Conservation (phyloP, 164 flowering plant genomes). For the Tetracentron sinense region DNA sequence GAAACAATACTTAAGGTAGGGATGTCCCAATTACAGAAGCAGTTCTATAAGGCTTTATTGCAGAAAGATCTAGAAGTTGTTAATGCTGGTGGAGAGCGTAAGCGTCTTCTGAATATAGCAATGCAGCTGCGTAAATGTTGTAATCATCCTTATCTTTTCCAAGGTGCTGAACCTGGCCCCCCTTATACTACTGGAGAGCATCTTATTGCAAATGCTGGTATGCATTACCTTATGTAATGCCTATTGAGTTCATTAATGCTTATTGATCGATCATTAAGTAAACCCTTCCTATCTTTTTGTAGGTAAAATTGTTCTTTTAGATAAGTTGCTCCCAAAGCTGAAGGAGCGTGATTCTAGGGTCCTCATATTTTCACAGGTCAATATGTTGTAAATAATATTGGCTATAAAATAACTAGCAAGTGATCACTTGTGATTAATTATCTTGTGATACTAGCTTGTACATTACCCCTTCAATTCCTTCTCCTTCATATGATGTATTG, state of each 20-base stretch:
- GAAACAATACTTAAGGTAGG: constrained; percentile 99
- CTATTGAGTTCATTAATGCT: neutral
- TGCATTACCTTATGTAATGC: constrained; percentile 5
- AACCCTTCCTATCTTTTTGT: constrained; percentile 10
- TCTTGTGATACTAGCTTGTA: no score
- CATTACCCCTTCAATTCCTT: no score
- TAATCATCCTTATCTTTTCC: constrained; percentile 97
- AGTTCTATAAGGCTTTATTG: constrained; percentile 77
- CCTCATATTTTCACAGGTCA: constrained; percentile 94
- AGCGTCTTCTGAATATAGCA: constrained; percentile 91
- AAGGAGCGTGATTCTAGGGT: constrained; percentile 97
- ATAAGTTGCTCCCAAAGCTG: constrained; percentile 93
- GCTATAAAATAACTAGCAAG: no score
- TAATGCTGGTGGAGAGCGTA: constrained; percentile 99
- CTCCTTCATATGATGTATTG: no score
- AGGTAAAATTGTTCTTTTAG: constrained; percentile 99
- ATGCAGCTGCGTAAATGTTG: constrained; percentile 99
- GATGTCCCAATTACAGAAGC: constrained; percentile 98
- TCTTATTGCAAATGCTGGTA: constrained; percentile 91
- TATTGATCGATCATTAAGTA: neutral
- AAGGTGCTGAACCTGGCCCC: constrained; percentile 99
- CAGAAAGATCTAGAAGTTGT: constrained; percentile 99
- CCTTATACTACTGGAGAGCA: constrained; percentile 97
- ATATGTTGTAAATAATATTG: neutral
- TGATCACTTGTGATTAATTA: no score